Evolutionary conservation across 148 eudicot genomes (phyloP).

Genomic region (Fagopyrum homotropicum): DNA sequence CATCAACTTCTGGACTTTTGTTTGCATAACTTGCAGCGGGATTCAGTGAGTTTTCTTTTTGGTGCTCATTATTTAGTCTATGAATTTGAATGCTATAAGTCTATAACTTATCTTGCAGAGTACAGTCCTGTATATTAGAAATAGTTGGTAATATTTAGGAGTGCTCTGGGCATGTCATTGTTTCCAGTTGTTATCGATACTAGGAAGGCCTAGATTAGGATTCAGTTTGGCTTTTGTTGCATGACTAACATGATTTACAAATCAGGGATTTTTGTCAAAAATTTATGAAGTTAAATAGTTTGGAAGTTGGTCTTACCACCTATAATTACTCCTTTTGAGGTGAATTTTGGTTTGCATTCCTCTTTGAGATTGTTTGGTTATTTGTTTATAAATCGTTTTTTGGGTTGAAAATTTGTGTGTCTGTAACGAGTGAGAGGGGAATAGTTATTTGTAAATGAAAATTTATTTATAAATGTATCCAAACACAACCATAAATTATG

Average conservation of each 20-base stretch:
- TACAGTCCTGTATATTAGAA: neutral
- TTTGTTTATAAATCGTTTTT: no score
- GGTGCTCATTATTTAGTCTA: neutral
- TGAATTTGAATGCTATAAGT: neutral
- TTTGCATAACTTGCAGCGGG: conserved; percentile 82
- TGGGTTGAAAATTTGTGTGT: no score
- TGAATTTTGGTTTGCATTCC: neutral
- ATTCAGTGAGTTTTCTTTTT: conserved; percentile 67
- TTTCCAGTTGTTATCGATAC: neutral
- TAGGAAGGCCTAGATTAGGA: neutral
- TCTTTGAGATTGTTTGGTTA: neutral
- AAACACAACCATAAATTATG: neutral
- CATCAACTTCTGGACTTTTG: conserved; percentile 86
- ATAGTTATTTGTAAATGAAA: no score
- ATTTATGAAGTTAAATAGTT: neutral
- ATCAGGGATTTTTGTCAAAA: neutral
- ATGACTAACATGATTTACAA: neutral
- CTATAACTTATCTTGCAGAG: neutral
- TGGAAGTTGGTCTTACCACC: neutral
- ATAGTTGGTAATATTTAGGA: neutral
- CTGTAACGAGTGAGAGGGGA: no score
- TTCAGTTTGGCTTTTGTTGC: neutral
- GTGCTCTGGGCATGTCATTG: neutral
- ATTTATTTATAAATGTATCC: no score
- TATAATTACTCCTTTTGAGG: neutral